Conservation (phyloP, 495 filamentous ascomycete genomes). For the Penicillium odoratum region DNA sequence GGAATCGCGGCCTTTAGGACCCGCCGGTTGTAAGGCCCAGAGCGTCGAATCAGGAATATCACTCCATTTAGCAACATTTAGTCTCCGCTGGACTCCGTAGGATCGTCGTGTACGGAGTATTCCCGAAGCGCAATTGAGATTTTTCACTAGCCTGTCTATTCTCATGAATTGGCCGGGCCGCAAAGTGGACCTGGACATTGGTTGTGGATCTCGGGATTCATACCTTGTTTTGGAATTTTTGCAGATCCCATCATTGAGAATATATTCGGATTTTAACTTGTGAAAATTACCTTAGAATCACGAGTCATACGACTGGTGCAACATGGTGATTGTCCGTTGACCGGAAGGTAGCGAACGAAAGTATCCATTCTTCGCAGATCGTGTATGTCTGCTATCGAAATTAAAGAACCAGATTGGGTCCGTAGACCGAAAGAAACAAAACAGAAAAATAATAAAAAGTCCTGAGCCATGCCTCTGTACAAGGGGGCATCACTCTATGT, state of each 20-base stretch:
- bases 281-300: not conserved
- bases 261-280: not conserved
- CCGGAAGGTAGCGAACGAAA: not conserved
- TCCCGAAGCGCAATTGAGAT: too few relatives aligned
- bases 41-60: not conserved
- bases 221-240: not conserved
- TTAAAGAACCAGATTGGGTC: not conserved
- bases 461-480: not conserved
- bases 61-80: not conserved
- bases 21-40: not conserved
- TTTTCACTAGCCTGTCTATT: too few relatives aligned
- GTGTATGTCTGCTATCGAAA: constrained; percentile 11
- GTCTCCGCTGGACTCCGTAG: not conserved
- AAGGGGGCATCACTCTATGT: constrained; percentile 5
- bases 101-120: not conserved
- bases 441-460: not conserved
- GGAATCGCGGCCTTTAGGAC: constrained; percentile 1
- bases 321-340: not conserved
- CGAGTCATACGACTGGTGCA: not conserved
- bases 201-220: not conserved
- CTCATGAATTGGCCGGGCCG: too few relatives aligned
- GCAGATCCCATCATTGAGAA: not conserved
- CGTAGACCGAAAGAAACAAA: not conserved
- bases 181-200: not conserved
- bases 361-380: constrained; percentile 5